A percentile compares a stretch with the other conserved stretches of the same genome.
Evolutionary conservation across 2,329 filamentous ascomycete genomes (phyloP).

Genomic region (Clonostachys rosea): DNA sequence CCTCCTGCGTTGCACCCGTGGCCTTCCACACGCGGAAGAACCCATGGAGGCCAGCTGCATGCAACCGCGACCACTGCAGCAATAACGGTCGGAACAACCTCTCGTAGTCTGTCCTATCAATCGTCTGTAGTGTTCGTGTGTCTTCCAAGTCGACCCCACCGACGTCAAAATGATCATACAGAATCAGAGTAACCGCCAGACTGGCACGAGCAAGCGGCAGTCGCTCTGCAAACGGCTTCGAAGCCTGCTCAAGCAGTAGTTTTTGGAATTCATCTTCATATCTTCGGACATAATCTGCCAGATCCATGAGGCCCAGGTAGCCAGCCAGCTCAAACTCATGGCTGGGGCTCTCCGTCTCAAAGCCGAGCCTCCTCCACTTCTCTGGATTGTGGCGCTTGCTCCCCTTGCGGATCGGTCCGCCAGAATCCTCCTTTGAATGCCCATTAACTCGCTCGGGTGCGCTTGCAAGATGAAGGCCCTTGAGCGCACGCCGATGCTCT

Average conservation of each 20-base stretch:
- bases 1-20: constrained; percentile 76
- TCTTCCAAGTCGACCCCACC: constrained; percentile 80
- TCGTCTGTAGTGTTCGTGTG: constrained; percentile 65
- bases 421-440: constrained; percentile 26
- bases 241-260: constrained; percentile 82
- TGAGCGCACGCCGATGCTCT: constrained; percentile 83
- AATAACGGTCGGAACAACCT: constrained; percentile 82
- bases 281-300: constrained; percentile 89
- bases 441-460: constrained; percentile 55
- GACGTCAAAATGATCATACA: constrained; percentile 95
- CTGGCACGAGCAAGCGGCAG: constrained; percentile 87
- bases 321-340: constrained; percentile 82
- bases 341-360: constrained; percentile 83
- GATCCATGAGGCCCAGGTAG: constrained; percentile 94
- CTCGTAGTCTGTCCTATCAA: constrained; percentile 78
- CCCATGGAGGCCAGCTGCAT: constrained; percentile 78
- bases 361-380: constrained; percentile 90
- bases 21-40: constrained; percentile 93
- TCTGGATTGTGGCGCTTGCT: constrained; percentile 76
- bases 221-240: constrained; percentile 63
- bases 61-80: constrained; percentile 88
- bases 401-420: constrained; percentile 42
- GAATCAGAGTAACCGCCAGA: constrained; percentile 76
- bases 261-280: constrained; percentile 93
- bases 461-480: constrained; percentile 80